phyloP scores from a whole-genome alignment of 371 early-diverging fungal genomes.

The Apophysomyces sp. region DNA sequence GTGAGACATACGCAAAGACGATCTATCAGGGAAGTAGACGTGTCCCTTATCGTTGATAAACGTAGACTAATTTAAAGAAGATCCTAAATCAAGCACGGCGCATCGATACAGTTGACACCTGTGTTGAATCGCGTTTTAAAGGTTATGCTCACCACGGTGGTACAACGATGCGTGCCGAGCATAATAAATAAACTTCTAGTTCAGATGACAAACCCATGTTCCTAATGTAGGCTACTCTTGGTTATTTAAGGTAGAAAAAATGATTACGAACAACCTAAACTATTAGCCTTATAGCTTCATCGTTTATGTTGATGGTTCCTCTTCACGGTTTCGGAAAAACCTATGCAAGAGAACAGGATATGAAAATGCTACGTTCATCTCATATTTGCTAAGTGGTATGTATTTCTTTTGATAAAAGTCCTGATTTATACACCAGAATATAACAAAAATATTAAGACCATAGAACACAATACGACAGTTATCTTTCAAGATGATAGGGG shows the following conservation, averaged over 20 bases:
- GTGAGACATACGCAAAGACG: not conserved
- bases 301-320: too few relatives aligned
- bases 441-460: not conserved
- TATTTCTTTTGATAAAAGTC: too few relatives aligned
- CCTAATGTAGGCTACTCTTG: not conserved
- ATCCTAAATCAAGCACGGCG: not conserved
- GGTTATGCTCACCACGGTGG: not conserved
- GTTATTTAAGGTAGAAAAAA: not conserved
- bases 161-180: not conserved
- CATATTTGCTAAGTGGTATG: too few relatives aligned
- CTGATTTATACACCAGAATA: not conserved
- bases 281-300: too few relatives aligned
- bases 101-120: not conserved
- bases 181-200: not conserved
- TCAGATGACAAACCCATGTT: not conserved
- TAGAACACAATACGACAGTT: not conserved
- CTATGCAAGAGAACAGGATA: too few relatives aligned
- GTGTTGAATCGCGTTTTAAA: not conserved
- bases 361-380: too few relatives aligned
- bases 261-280: too few relatives aligned
- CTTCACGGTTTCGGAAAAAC: too few relatives aligned
- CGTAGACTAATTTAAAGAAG: not conserved
- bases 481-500: not conserved
- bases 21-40: not conserved
- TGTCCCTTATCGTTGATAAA: not conserved